phyloP scores from a whole-genome alignment of 768 basidiomycete species.

The Termitomyces sp. region DNA sequence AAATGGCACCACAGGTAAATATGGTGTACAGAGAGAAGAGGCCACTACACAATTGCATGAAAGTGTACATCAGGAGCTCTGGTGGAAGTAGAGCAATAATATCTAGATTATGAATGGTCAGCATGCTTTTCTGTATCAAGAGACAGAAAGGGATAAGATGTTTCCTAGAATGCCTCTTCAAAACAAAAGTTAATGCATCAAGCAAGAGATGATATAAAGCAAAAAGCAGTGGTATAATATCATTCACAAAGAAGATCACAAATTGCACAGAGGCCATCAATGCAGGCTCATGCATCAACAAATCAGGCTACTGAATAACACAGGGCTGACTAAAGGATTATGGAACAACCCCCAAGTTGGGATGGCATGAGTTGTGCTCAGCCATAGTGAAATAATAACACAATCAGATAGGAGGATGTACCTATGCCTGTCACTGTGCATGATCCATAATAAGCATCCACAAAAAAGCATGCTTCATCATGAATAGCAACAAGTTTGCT shows the following conservation, averaged over 20 bases:
- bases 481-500: conserved; percentile 71
- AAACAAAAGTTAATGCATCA: neutral
- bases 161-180: neutral
- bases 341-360: neutral
- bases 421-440: conserved; percentile 56
- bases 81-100: conserved; percentile 68
- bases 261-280: neutral
- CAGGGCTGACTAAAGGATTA: neutral
- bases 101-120: conserved; percentile 26
- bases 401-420: conserved; percentile 26
- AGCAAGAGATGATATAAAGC: neutral
- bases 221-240: neutral
- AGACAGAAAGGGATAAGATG: neutral
- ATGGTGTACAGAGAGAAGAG: conserved; percentile 14
- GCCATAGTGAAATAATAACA: neutral
- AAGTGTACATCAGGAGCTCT: conserved; percentile 73
- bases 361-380: neutral
- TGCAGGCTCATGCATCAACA: neutral
- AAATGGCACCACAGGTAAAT: conserved; percentile 52
- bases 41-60: conserved; percentile 59
- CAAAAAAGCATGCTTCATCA: conserved; percentile 72
- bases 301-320: neutral
- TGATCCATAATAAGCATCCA: conserved; percentile 36
- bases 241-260: neutral
- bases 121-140: neutral